Evolutionary conservation across 345 rosid species (phyloP), one percentile per base, ranked within the genome.

Genomic region (Citrus trifoliata): DNA sequence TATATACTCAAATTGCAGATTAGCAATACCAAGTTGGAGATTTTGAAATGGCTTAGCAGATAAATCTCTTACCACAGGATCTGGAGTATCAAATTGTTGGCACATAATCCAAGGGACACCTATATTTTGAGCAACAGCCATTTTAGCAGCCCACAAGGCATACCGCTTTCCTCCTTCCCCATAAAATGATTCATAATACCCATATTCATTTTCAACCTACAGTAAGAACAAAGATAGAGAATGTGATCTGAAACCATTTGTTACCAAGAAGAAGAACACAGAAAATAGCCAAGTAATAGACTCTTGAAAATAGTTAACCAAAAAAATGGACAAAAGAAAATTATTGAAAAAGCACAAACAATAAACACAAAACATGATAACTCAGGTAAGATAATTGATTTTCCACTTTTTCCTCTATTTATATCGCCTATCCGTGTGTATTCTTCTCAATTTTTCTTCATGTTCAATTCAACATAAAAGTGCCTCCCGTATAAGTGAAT

Each of bases 51-150:
- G 24, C 9, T 35, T 21, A 22, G 27, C 16, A 37, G 25, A 66
- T 21, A 35, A 66, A 35, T 33, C 67, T 75, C 88, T 88, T 85
- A 95, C 99, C 87, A 95, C 90, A 70, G 88, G 78, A 0, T 82
- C 83, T 75, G 98, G 99, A 82, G 98, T 93, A 75, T 95, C 95
- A 70, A 69, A 83, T 78, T 93, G 97, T 78, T 90, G 88, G 79
- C 99, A 95, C 98, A 95, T 95, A 76, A 93, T 88, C 99, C 99
- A 95, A 73, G 99, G 99, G 42, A 95, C 91, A 22, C 98, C 98
- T 46, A 80, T 90, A 78, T 92, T 88, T 83, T 92, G 91, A 81
- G 95, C 85, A 83, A 95, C 93, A 68, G 99, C 99, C 99, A 93
- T 95, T 64, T 75, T 68, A 78, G 98, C 98, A 67, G 98, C 87